Evolutionary conservation across 305 asterid species (phyloP).

Genomic region (Ilex paraguariensis): DNA sequence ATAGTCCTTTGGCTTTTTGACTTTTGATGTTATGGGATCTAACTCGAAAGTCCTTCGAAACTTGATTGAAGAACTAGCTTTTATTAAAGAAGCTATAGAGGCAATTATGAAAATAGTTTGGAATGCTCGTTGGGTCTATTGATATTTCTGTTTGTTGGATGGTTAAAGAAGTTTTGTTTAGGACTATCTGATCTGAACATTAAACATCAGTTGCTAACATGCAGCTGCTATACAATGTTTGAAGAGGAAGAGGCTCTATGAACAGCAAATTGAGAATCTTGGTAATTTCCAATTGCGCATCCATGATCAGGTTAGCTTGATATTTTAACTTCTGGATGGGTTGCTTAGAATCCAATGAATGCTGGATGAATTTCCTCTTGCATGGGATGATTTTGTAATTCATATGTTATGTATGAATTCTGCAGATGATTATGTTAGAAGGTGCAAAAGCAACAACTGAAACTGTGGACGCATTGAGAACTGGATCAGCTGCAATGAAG

Average conservation of each 20-base stretch:
- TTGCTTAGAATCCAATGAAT: slow-evolving; percentile 5
- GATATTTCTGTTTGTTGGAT: too few relatives aligned
- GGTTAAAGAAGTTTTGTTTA: too few relatives aligned
- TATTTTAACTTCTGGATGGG: slow-evolving; percentile 5
- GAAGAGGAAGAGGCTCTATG: slow-evolving; percentile 74
- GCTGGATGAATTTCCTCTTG: slow-evolving; percentile 5
- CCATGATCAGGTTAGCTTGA: slow-evolving; percentile 65
- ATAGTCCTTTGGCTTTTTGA: too few relatives aligned
- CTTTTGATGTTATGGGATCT: too few relatives aligned
- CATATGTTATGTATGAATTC: slow-evolving; percentile 14
- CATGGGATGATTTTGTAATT: not conserved
- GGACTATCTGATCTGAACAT: too few relatives aligned
- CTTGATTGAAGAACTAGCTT: too few relatives aligned
- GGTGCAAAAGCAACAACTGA: slow-evolving; percentile 91
- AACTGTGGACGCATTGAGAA: slow-evolving; percentile 83
- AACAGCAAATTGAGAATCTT: slow-evolving; percentile 79
- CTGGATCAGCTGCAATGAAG: slow-evolving; percentile 86
- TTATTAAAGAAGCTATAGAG: too few relatives aligned
- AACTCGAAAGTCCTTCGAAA: too few relatives aligned
- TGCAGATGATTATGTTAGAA: slow-evolving; percentile 79
- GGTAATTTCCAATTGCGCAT: slow-evolving; percentile 76
- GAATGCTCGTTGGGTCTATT: too few relatives aligned
- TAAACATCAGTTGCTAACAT: not conserved
- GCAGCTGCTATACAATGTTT: slow-evolving; percentile 84
- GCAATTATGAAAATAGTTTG: too few relatives aligned